Evolutionary conservation across 1,284 basidiomycete genomes (phyloP).

Genomic region (Omphalotus olearius): DNA sequence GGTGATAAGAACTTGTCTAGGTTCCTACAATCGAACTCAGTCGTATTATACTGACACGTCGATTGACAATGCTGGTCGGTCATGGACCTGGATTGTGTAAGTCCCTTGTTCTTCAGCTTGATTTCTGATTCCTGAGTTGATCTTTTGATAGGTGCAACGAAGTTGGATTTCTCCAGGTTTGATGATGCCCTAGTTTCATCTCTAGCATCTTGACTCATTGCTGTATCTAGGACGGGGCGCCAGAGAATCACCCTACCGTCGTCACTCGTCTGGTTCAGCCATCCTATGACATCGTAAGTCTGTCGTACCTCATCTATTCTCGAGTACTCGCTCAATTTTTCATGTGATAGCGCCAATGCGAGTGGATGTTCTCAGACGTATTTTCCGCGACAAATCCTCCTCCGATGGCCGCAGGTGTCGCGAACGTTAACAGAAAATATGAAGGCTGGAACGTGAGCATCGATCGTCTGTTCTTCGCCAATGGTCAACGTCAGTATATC

Average conservation of each 20-base stretch:
- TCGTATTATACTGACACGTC: conserved; percentile 47
- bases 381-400: conserved; percentile 39
- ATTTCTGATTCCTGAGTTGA: too few relatives aligned
- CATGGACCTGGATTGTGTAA: conserved; percentile 62
- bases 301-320: background rate
- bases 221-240: conserved; percentile 40
- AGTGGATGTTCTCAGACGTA: conserved; percentile 51
- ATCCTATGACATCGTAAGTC: conserved; percentile 48
- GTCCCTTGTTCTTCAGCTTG: conserved; percentile 12
- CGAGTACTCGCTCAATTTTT: background rate
- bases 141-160: conserved; percentile 52
- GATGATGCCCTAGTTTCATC: background rate
- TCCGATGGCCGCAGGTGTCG: conserved; percentile 30
- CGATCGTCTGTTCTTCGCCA: conserved; percentile 64
- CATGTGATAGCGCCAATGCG: conserved; percentile 52
- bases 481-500: conserved; percentile 52
- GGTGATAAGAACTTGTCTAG: conserved; percentile 46
- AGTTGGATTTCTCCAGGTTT: conserved; percentile 58
- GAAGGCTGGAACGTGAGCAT: conserved; percentile 58
- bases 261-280: conserved; percentile 61
- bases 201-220: background rate
- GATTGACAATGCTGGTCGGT: conserved; percentile 47
- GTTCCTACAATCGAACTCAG: conserved; percentile 47
- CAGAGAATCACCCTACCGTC: conserved; percentile 44
- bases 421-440: conserved; percentile 45